Base-by-base conservation (phyloP, 257 asterid genomes). In the Orobanche coerulescens region DNA sequence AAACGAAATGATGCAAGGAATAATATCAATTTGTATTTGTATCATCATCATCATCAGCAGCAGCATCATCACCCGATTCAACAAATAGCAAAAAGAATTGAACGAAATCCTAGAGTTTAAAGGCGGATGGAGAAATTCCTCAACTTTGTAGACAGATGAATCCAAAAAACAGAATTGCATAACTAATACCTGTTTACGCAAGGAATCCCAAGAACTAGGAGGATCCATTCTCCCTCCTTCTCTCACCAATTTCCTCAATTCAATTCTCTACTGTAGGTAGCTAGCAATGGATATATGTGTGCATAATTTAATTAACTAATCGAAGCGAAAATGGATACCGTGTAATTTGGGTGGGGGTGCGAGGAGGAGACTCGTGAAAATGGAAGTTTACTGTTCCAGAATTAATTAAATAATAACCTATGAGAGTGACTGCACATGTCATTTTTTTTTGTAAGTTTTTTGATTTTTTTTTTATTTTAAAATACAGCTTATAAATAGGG, bases 191-290 rank as follows among this genome's bases (percentile, higher is more conserved):
- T 90, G 95, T 63, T 90, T 90, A 24, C 97, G 93, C 83, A 90
- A 77, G 67, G 96, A 81, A 71, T 90, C 97, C 97, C 97, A 90
- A 24, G 97, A 84, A 76, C 63, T 70, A 12, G 93, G 84, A 68
- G 90, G 92, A 82, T 90, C 97, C 92, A 81, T 85, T 56, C 16
- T 52, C 33, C 16, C 16, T 52, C 33, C 16, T 33, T 22, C 40
- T 22, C 16, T 40, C n/a, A 28, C 64, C 18, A 26, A 14, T 14
- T 25, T 40, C 43, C 31, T 13, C 15, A n/a, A 60, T 31, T 6
- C 14, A 53, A 69, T 25, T 53, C 36, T 30, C 52, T 2, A 24
- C 13, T 12, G 7, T 26, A 1, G 49, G 56, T 56, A 33, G 24
- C 56, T 16, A 62, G n/a, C n/a, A n/a, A 30, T 30, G 55, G 25